These are phyloP conservation scores for Penicillium egyptiacum DNA, from an alignment of 495 filamentous ascomycete genomes.

Conservation along the genomic window DNA sequence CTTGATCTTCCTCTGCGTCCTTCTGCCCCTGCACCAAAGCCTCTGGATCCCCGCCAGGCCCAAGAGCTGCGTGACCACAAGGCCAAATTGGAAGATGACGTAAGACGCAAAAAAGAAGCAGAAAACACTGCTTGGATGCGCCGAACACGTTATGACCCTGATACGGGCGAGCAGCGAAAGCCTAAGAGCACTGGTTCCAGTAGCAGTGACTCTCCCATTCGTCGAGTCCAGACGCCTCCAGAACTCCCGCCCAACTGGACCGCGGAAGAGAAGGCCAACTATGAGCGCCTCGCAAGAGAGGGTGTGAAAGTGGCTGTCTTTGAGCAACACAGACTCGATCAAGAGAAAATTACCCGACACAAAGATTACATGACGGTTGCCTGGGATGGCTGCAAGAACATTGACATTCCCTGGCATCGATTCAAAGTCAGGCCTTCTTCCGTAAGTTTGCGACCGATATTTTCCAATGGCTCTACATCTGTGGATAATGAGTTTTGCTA, in stretches of 20 bases:
- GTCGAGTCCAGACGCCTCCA: background rate
- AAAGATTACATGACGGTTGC: background rate
- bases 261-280: slow-evolving; percentile 1
- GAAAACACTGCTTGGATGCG: slow-evolving; percentile 4
- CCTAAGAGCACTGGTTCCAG: background rate
- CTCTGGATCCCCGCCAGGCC: background rate
- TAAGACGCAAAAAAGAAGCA: background rate
- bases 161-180: background rate
- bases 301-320: background rate
- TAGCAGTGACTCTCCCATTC: slow-evolving; percentile 6
- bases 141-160: background rate
- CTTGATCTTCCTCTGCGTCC: background rate
- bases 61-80: slow-evolving; percentile 4
- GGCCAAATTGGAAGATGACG: background rate
- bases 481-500: background rate
- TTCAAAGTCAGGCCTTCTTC: background rate
- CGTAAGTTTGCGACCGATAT: slow-evolving; percentile 33
- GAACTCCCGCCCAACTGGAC: background rate
- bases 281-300: background rate
- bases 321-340: slow-evolving; percentile 3
- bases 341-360: background rate
- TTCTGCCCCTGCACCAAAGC: background rate
- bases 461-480: background rate
- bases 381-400: slow-evolving; percentile 11
- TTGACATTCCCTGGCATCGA: slow-evolving; percentile 13